phyloP scores from a whole-genome alignment of 805 yeast species.

The Wickerhamia fluorescens region DNA sequence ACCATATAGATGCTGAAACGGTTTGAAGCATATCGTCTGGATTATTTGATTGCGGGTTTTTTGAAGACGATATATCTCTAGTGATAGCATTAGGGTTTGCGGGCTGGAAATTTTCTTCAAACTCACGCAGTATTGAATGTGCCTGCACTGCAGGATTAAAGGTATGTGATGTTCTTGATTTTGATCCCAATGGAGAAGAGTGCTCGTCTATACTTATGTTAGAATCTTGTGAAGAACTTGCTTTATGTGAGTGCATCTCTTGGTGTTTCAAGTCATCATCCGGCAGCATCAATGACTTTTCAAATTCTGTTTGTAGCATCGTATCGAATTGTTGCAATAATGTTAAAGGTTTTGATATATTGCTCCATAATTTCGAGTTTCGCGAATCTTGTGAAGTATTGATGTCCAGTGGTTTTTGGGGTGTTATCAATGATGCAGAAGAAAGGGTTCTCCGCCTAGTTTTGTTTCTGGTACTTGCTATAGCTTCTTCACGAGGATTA shows the following conservation, averaged over 20 bases:
- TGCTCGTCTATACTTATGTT: too few relatives aligned
- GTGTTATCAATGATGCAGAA: slow-evolving; percentile 4
- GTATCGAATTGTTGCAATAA: slow-evolving; percentile 64
- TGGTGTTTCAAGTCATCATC: too few relatives aligned
- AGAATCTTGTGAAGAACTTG: too few relatives aligned
- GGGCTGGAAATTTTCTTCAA: too few relatives aligned
- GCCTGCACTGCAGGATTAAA: too few relatives aligned
- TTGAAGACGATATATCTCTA: too few relatives aligned
- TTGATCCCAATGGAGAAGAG: too few relatives aligned
- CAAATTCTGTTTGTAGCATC: slow-evolving; percentile 59
- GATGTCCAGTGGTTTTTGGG: not conserved
- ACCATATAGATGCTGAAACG: slow-evolving; percentile 36
- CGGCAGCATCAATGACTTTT: slow-evolving; percentile 23
- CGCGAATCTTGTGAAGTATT: slow-evolving; percentile 1
- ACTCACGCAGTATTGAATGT: too few relatives aligned
- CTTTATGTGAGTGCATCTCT: too few relatives aligned
- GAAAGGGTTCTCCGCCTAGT: slow-evolving; percentile 9
- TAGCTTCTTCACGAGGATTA: slow-evolving; percentile 22
- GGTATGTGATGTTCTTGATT: too few relatives aligned
- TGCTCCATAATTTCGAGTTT: slow-evolving; percentile 24
- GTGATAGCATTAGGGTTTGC: too few relatives aligned
- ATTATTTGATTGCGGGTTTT: too few relatives aligned
- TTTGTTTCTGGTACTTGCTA: slow-evolving; percentile 23
- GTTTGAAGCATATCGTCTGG: slow-evolving; percentile 34
- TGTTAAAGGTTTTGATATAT: slow-evolving; percentile 28